These are phyloP conservation scores for Paecilomyces dactylethromorphus DNA, from an alignment of 2,329 filamentous ascomycete genomes.

Conservation along the genomic window DNA sequence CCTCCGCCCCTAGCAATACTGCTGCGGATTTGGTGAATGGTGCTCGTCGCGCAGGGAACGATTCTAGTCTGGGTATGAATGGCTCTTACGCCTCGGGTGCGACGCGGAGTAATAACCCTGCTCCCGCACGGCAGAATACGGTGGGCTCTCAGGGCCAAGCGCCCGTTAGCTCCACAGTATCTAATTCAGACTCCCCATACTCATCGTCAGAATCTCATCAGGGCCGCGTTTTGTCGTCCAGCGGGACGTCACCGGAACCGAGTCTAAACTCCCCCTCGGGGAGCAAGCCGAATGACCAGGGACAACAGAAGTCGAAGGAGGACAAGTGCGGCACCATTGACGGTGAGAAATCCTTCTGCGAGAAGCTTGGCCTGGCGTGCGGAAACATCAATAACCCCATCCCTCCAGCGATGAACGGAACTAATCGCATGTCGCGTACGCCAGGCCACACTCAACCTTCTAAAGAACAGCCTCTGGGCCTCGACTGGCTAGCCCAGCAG, in stretches of 20 bases:
- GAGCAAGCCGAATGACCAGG: constrained; percentile 26
- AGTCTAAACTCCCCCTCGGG: constrained; percentile 34
- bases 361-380: constrained; percentile 38
- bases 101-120: constrained; percentile 8
- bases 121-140: constrained; percentile 15
- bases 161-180: constrained; percentile 25
- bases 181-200: constrained; percentile 40
- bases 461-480: constrained; percentile 16
- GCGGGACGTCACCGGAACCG: constrained; percentile 44
- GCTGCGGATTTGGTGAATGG: neutral
- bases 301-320: constrained; percentile 11
- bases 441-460: constrained; percentile 13
- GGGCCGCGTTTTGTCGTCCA: constrained; percentile 38
- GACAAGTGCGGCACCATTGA: constrained; percentile 26
- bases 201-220: constrained; percentile 44
- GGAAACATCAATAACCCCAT: constrained; percentile 39
- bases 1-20: neutral
- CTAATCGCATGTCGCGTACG: constrained; percentile 23
- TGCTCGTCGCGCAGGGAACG: neutral
- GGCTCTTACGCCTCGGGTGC: neutral
- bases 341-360: constrained; percentile 41
- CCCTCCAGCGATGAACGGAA: constrained; percentile 29
- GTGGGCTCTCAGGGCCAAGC: constrained; percentile 13
- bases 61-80: neutral
- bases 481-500: constrained; percentile 70